Evolutionary conservation across 192 early-diverging fungal genomes (phyloP).

Genomic region (Mortierella claussenii): DNA sequence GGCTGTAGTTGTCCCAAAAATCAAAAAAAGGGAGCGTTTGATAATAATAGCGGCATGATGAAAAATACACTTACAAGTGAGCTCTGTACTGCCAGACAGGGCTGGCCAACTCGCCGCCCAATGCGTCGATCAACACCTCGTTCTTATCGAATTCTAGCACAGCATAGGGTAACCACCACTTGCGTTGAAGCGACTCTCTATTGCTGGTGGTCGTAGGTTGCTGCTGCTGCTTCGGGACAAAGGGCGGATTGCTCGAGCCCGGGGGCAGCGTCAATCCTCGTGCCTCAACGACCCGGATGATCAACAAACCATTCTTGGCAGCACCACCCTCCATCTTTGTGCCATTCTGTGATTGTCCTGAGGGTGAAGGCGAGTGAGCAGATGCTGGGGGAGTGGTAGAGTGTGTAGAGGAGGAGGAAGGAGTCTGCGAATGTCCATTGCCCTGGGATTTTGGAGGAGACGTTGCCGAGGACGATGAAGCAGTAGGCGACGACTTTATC

Average conservation of each 20-base stretch:
- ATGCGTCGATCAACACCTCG: slow-evolving; percentile 85
- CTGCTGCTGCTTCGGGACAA: slow-evolving; percentile 46
- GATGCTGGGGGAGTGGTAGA: slow-evolving; percentile 53
- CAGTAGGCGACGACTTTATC: slow-evolving; percentile 17
- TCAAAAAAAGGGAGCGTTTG: slow-evolving; percentile 16
- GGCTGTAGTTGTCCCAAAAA: slow-evolving; percentile 1
- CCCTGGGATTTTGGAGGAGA: slow-evolving; percentile 22
- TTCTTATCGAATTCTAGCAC: slow-evolving; percentile 97
- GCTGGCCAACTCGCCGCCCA: slow-evolving; percentile 79
- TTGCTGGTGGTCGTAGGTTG: slow-evolving; percentile 28
- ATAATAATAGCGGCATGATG: slow-evolving; percentile 22
- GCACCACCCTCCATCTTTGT: slow-evolving; percentile 6
- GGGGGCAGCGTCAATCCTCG: slow-evolving; percentile 77
- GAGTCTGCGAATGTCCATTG: slow-evolving; percentile 39
- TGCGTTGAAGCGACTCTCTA: slow-evolving; percentile 64
- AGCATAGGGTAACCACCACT: slow-evolving; percentile 84
- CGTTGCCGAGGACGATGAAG: slow-evolving; percentile 19
- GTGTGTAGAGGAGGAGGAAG: slow-evolving; percentile 50
- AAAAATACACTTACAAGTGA: slow-evolving; percentile 75
- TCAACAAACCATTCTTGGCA: slow-evolving; percentile 67
- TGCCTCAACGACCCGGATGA: slow-evolving; percentile 87
- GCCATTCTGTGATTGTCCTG: slow-evolving; percentile 28
- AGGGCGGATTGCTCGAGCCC: slow-evolving; percentile 65
- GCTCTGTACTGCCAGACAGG: slow-evolving; percentile 83
- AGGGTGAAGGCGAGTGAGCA: slow-evolving; percentile 33